These are phyloP conservation scores for Candida sanyaensis DNA, from an alignment of 1,139 yeast genomes.

Conservation along the genomic window DNA sequence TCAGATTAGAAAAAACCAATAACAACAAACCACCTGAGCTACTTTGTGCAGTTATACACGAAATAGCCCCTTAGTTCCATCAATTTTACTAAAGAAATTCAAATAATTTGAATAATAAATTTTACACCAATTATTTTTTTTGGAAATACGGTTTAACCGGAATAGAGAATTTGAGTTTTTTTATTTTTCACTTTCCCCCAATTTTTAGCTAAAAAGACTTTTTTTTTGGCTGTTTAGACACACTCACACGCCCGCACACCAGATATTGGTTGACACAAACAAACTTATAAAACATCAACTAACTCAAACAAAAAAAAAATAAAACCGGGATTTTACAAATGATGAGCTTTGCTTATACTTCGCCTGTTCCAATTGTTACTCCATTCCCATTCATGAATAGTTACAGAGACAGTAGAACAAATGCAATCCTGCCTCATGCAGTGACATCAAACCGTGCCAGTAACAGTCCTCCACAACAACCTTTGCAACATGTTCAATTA, in stretches of 20 bases:
- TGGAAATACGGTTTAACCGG: slow-evolving; percentile 4
- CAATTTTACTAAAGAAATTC: too few relatives aligned
- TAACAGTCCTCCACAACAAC: background rate
- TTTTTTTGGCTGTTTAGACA: background rate
- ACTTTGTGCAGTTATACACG: background rate
- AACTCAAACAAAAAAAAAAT: background rate
- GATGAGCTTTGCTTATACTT: slow-evolving; percentile 2
- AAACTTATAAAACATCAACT: background rate
- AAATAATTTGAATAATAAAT: background rate
- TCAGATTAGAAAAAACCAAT: too few relatives aligned
- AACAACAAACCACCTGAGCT: too few relatives aligned
- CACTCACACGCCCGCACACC: background rate
- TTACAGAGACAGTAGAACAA: background rate
- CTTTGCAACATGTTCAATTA: background rate
- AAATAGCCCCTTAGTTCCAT: background rate
- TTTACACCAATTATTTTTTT: background rate
- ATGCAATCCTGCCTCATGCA: background rate
- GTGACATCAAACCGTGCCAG: background rate
- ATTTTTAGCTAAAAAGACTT: background rate
- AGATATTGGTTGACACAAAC: background rate
- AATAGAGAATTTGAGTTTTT: background rate
- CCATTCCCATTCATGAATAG: background rate
- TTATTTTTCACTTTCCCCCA: background rate
- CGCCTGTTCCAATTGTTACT: background rate
- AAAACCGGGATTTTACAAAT: background rate